These are phyloP conservation scores for Nepenthes alata DNA, from an alignment of 179 eudicot genomes.

Conservation along the genomic window DNA sequence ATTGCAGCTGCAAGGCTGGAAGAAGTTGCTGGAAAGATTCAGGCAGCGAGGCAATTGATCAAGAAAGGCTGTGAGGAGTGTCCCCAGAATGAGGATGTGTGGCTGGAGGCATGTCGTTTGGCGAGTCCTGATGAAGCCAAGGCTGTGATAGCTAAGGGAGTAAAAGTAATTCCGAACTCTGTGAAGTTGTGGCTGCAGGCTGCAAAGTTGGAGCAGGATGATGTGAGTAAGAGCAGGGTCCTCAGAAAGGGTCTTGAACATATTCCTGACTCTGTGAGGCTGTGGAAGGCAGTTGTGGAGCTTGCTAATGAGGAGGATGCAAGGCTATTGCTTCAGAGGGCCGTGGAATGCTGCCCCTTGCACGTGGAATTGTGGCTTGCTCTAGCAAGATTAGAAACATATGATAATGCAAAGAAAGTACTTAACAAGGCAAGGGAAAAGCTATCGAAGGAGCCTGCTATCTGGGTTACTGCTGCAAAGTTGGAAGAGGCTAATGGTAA, in stretches of 20 bases:
- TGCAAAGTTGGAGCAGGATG: conserved; percentile 71
- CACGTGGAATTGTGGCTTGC: conserved; percentile 90
- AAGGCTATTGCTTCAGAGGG: conserved; percentile 59
- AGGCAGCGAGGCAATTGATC: conserved; percentile 59
- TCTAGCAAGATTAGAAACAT: conserved; percentile 77
- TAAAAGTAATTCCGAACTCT: conserved; percentile 70
- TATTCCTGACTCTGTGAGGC: conserved; percentile 80
- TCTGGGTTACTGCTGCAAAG: conserved; percentile 90
- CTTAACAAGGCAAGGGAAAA: conserved; percentile 69
- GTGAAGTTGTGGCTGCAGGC: conserved; percentile 91
- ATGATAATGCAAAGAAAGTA: conserved; percentile 76
- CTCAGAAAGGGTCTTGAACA: conserved; percentile 80
- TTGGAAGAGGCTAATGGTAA: conserved; percentile 87
- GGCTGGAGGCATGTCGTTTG: conserved; percentile 83
- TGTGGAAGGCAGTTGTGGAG: conserved; percentile 94
- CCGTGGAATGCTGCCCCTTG: conserved; percentile 89
- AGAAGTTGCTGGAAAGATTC: conserved; percentile 86
- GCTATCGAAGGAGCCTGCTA: conserved; percentile 85
- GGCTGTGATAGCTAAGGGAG: conserved; percentile 84
- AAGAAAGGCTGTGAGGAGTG: conserved; percentile 84
- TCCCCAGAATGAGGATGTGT: conserved; percentile 82
- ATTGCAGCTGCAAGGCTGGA: conserved; percentile 90
- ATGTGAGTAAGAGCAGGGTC: conserved; percentile 56
- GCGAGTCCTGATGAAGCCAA: conserved; percentile 70
- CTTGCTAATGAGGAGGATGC: conserved; percentile 90